Conservation (phyloP, 2,329 filamentous ascomycete genomes). For the Rutstroemia sp. region DNA sequence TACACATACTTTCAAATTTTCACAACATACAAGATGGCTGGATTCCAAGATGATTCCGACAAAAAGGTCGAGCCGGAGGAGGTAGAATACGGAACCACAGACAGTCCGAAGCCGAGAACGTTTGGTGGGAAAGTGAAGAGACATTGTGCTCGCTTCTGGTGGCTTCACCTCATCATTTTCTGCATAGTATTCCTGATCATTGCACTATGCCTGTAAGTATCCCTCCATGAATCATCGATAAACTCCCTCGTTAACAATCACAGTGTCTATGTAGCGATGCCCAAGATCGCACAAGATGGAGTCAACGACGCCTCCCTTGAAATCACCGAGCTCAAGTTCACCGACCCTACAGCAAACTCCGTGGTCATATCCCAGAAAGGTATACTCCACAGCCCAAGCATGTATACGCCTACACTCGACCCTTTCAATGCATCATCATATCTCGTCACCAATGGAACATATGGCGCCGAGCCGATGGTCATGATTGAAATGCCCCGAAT, state of each 20-base stretch:
- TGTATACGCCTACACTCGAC: conserved; percentile 46
- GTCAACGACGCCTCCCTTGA: conserved; percentile 44
- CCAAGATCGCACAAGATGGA: conserved; percentile 46
- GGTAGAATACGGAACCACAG: conserved; percentile 2
- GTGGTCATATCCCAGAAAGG: conserved; percentile 42
- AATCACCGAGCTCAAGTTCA: conserved; percentile 43
- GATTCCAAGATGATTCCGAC: conserved; percentile 1
- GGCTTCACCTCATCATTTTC: conserved; percentile 44
- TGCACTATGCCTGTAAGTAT: conserved; percentile 46
- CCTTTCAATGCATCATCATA: conserved; percentile 44
- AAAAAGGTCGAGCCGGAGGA: background rate
- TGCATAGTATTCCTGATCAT: conserved; percentile 44
- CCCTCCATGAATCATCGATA: background rate
- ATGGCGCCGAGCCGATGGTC: conserved; percentile 21
- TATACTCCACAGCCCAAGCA: conserved; percentile 39
- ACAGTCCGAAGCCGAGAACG: background rate
- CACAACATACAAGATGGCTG: background rate
- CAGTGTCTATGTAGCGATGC: conserved; percentile 52
- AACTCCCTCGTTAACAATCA: background rate
- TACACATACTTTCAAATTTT: background rate
- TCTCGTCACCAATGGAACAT: conserved; percentile 33
- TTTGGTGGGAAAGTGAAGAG: conserved; percentile 23
- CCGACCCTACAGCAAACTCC: conserved; percentile 39
- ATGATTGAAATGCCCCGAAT: conserved; percentile 24
- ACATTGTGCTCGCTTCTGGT: conserved; percentile 40